Evolutionary conservation across 306 rosid species (phyloP).

Genomic region (Lagenaria siceraria): DNA sequence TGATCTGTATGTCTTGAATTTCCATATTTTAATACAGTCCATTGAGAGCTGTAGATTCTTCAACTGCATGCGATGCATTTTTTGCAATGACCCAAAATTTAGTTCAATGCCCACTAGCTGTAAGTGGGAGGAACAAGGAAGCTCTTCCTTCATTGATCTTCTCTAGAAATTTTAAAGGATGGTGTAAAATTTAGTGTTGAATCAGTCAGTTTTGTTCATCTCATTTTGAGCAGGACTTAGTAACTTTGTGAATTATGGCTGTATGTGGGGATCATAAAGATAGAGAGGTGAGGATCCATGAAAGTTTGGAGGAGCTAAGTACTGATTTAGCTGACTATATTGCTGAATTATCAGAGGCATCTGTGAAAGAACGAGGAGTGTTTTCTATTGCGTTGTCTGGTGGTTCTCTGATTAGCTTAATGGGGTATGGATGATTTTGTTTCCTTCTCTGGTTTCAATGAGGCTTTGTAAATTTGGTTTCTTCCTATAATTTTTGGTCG

Average conservation of each 20-base stretch:
- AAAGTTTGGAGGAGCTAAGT: conserved; percentile 79
- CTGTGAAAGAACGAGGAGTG: conserved; percentile 83
- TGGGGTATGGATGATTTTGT: conserved; percentile 75
- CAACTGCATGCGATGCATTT: background rate
- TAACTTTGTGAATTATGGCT: conserved; percentile 43
- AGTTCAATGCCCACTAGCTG: conserved; percentile 18
- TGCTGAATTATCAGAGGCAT: conserved; percentile 72
- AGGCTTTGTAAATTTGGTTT: conserved; percentile 26
- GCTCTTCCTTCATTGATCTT: conserved; percentile 7
- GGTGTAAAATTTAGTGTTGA: background rate
- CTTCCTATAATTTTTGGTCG: conserved; percentile 19
- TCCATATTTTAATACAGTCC: background rate
- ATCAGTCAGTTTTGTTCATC: conserved; percentile 4
- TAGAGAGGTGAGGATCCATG: conserved; percentile 67
- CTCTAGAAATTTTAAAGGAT: background rate
- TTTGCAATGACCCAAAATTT: conserved; percentile 2
- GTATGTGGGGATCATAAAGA: conserved; percentile 30
- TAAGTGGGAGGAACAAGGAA: conserved; percentile 1
- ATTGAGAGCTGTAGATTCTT: conserved; percentile 2
- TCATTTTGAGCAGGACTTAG: background rate
- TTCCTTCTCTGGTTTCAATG: conserved; percentile 22
- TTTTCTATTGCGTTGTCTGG: conserved; percentile 92
- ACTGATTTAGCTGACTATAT: conserved; percentile 80
- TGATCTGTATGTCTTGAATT: background rate
- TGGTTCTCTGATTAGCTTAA: conserved; percentile 95